These are phyloP conservation scores for Fonsecaea nubica DNA, from an alignment of 2,329 filamentous ascomycete species.

Conservation along the genomic window DNA sequence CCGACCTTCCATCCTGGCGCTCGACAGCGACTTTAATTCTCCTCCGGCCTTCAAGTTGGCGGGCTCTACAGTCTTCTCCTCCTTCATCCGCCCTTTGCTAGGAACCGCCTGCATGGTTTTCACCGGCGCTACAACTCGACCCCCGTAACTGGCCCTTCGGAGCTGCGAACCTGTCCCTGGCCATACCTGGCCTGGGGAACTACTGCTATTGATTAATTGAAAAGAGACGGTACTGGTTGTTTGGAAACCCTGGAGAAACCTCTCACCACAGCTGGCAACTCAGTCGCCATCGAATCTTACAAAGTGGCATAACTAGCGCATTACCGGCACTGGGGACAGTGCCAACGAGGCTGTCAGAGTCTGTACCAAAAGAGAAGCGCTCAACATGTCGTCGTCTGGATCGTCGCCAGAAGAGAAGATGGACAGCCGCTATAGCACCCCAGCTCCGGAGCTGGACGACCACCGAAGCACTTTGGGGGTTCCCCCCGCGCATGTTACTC, in stretches of 20 bases:
- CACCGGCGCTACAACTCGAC: conserved; percentile 94
- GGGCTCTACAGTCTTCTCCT: conserved; percentile 75
- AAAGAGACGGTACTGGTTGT: conserved; percentile 6
- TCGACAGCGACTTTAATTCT: conserved; percentile 45
- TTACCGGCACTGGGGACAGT: conserved; percentile 20
- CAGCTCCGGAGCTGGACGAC: conserved; percentile 76
- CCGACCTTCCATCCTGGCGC: conserved; percentile 49
- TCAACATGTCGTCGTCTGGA: conserved; percentile 56
- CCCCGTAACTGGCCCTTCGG: conserved; percentile 77
- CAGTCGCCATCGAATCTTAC: conserved; percentile 14
- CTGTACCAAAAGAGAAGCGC: conserved; percentile 3
- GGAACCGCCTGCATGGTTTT: conserved; percentile 94
- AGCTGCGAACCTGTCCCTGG: conserved; percentile 20
- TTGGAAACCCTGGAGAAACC: conserved; percentile 1
- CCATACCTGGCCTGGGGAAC: conserved; percentile 25
- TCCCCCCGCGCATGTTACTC: conserved; percentile 60
- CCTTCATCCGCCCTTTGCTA: conserved; percentile 84
- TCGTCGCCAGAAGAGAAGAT: conserved; percentile 67
- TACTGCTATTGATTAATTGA: conserved; percentile 11
- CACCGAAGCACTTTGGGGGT: conserved; percentile 65
- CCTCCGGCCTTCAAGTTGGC: conserved; percentile 84
- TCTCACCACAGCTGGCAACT: conserved; percentile 6
- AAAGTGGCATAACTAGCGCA: conserved; percentile 27
- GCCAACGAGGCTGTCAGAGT: conserved; percentile 10
- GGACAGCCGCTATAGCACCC: conserved; percentile 67